Evolutionary conservation across 2,329 filamentous ascomycete genomes (phyloP), one percentile per base, ranked within the genome.

Genomic region (Bimuria novae-zelandiae): DNA sequence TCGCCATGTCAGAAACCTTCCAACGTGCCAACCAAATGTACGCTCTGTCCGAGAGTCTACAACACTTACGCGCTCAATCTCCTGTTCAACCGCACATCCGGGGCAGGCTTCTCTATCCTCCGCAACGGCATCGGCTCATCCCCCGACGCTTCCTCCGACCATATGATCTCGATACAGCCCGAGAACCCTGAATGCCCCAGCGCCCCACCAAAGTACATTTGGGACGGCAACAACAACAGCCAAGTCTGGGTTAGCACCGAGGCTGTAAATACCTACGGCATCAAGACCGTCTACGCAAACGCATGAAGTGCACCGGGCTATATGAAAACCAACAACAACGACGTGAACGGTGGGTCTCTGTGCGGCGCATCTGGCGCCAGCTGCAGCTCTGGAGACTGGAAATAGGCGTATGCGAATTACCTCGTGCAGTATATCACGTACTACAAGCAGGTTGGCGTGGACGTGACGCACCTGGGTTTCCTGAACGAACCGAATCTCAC

Each of bases 211-310:
- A 63, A 66, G 25, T 70, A 70, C 44, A 54, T 64, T 4, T 69
- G 65, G 64, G 66, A 69, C 40, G 61, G 61, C 12, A 65, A 68
- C 37, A 66, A 70, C 44, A 68, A 66, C 23, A 77, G 77, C 7
- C 82, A 84, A 66, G 71, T 84, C 10, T 83, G 77, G 74, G 72
- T 84, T 22, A 76, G 76, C 3, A 74, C 82, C 59, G 73, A 82
- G 63, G 81, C 81, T 6, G 63, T 69, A 7, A 64, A 64, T 30
- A 67, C 59, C 4, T 76, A 77, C 49, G 76, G 77, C 3, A 70
- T 80, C 4, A 81, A 65, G 33, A 75, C 67, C 1, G 71, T 81
- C 39, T 79, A 80, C 55, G 77, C 76, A 3, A 75, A 82, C 62
- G 78, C 79, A 0, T 82, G 79, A 79, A 76, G 72, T 36, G 79